Percentiles rank a stretch among this genome's conserved stretches.
Evolutionary conservation across 495 filamentous ascomycete genomes (phyloP).

Genomic region (Cercophora newfieldiana): DNA sequence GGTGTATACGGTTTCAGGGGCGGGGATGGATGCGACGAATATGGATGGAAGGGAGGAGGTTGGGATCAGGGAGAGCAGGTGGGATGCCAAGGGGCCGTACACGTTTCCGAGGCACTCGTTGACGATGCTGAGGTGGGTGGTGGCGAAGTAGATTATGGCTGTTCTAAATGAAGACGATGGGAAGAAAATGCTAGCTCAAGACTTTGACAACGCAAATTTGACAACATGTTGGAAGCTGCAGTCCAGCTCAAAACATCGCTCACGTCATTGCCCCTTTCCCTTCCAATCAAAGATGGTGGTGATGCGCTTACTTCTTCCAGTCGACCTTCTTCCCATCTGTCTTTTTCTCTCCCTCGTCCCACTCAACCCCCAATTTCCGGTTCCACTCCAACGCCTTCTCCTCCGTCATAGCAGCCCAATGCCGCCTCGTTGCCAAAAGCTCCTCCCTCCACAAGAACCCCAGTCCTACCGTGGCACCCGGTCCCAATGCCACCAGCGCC

Average conservation of each 20-base stretch:
- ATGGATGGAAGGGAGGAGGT: constrained; percentile 62
- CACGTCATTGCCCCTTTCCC: too few species aligned
- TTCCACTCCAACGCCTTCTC: constrained; percentile 16
- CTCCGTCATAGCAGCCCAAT: constrained; percentile 21
- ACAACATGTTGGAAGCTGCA: too few species aligned
- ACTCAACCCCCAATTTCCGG: constrained; percentile 2
- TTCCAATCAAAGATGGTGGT: too few species aligned
- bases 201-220: too few species aligned
- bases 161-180: not conserved
- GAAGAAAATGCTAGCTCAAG: too few species aligned
- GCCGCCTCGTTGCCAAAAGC: constrained; percentile 22
- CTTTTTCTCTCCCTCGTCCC: not conserved
- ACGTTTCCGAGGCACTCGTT: constrained; percentile 66
- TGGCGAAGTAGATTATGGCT: not conserved
- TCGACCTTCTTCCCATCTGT: not conserved
- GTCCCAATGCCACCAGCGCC: constrained; percentile 16
- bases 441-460: constrained; percentile 28
- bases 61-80: constrained; percentile 56
- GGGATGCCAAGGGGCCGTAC: constrained; percentile 60
- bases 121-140: constrained; percentile 62
- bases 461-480: constrained; percentile 17
- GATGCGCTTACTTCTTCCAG: not conserved
- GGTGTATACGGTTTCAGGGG: constrained; percentile 62
- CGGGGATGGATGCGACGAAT: constrained; percentile 56
- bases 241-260: too few species aligned